Percentiles rank a stretch among this genome's conserved stretches.
Evolutionary conservation across 345 rosid species (phyloP).

Genomic region (Mangifera indica): DNA sequence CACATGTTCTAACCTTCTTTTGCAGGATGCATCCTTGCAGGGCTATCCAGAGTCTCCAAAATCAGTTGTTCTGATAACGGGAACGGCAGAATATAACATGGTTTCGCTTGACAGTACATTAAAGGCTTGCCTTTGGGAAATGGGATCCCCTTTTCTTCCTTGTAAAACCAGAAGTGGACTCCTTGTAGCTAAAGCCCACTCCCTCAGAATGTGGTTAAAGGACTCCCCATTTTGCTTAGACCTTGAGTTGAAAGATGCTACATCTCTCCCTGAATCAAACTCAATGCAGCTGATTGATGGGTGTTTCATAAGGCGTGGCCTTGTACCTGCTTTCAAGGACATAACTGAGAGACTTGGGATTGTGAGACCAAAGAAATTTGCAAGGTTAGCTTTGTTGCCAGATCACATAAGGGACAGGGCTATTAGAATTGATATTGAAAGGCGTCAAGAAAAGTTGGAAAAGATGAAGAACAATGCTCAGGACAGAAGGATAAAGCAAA

Average conservation of each 20-base stretch:
- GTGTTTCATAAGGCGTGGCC: slow-evolving; percentile 75
- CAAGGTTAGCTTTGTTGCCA: slow-evolving; percentile 75
- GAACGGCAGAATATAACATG: slow-evolving; percentile 80
- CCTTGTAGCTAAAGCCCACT: slow-evolving; percentile 86
- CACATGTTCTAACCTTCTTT: slow-evolving; percentile 4
- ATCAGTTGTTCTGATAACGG: slow-evolving; percentile 84
- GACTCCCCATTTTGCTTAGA: slow-evolving; percentile 95
- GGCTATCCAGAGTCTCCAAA: slow-evolving; percentile 88
- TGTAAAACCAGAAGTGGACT: slow-evolving; percentile 79
- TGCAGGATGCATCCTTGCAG: slow-evolving; percentile 91
- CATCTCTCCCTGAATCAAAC: slow-evolving; percentile 62
- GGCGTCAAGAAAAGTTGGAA: slow-evolving; percentile 55
- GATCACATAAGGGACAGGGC: slow-evolving; percentile 69
- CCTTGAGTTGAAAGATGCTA: slow-evolving; percentile 73
- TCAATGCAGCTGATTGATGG: slow-evolving; percentile 84
- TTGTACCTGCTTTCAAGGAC: slow-evolving; percentile 89
- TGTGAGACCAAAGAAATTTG: slow-evolving; percentile 82
- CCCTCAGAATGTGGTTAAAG: slow-evolving; percentile 96
- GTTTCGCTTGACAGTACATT: slow-evolving; percentile 78
- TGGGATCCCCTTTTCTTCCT: slow-evolving; percentile 95
- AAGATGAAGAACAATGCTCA: slow-evolving; percentile 46
- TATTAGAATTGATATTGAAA: slow-evolving; percentile 68
- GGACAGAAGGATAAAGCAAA: slow-evolving; percentile 20
- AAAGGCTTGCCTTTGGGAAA: slow-evolving; percentile 94
- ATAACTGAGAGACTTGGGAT: slow-evolving; percentile 72